Evolutionary conservation across 139 green algal species (phyloP).

Genomic region (Ettlia oleoabundans): DNA sequence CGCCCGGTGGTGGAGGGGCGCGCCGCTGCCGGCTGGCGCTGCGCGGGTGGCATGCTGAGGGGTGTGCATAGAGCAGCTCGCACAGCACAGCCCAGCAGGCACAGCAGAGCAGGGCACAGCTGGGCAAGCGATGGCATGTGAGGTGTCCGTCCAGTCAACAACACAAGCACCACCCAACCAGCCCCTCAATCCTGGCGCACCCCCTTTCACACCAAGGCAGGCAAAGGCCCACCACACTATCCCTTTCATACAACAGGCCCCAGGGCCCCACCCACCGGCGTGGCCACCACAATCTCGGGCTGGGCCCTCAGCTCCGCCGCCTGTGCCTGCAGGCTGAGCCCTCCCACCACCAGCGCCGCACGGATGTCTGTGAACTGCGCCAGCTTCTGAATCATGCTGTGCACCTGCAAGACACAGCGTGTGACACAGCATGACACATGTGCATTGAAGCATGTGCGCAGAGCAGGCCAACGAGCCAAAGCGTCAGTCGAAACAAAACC

Average conservation of each 20-base stretch:
- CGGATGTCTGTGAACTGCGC: constrained; percentile 94
- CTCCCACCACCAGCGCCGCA: constrained; percentile 91
- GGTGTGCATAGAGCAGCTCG: background rate
- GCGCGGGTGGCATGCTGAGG: too few species aligned
- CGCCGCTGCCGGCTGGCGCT: background rate
- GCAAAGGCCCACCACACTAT: too few species aligned
- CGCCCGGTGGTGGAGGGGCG: background rate
- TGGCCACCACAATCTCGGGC: constrained; percentile 95
- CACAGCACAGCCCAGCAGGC: background rate
- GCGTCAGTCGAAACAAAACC: too few species aligned
- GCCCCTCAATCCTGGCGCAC: too few species aligned
- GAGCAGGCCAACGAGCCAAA: too few species aligned
- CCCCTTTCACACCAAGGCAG: too few species aligned
- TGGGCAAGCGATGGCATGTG: too few species aligned
- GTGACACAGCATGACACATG: background rate
- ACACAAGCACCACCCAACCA: background rate
- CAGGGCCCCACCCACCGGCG: constrained; percentile 65
- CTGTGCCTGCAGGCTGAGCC: constrained; percentile 88
- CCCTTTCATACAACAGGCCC: too few species aligned
- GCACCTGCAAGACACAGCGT: constrained; percentile 68
- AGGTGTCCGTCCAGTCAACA: background rate
- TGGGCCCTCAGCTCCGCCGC: constrained; percentile 73
- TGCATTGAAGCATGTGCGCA: too few species aligned
- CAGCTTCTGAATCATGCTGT: constrained; percentile 93
- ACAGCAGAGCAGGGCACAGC: too few species aligned